Conservation (phyloP, 2,329 filamentous ascomycete species). For the Verticillium tricorpus region DNA sequence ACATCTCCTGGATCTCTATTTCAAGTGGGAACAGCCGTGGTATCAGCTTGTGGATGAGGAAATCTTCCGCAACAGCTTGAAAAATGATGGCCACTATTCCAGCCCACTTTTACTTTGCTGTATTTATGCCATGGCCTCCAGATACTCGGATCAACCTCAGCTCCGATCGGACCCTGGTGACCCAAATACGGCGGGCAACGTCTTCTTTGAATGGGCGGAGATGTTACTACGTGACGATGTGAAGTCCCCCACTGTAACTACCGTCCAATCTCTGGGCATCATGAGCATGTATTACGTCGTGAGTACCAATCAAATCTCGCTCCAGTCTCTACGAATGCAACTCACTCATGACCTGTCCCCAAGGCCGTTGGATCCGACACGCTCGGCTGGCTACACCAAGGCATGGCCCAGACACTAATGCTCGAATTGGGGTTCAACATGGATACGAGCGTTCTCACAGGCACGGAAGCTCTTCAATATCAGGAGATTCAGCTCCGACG, state of each 20-base stretch:
- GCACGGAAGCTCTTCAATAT: constrained; percentile 14
- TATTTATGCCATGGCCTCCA: constrained; percentile 27
- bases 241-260: constrained; percentile 26
- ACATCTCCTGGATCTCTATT: constrained; percentile 27
- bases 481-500: constrained; percentile 26
- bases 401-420: constrained; percentile 28
- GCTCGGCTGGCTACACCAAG: constrained; percentile 29
- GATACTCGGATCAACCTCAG: constrained; percentile 25
- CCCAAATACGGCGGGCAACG: constrained; percentile 26
- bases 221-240: constrained; percentile 15
- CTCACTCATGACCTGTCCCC: background rate
- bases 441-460: constrained; percentile 21
- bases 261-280: constrained; percentile 28
- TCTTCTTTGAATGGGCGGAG: constrained; percentile 23
- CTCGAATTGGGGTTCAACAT: constrained; percentile 33
- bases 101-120: constrained; percentile 26
- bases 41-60: constrained; percentile 27
- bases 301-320: background rate
- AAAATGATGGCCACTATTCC: constrained; percentile 20
- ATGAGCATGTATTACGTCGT: constrained; percentile 23
- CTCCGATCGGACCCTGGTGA: constrained; percentile 22
- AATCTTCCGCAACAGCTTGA: constrained; percentile 25
- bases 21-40: constrained; percentile 32
- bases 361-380: constrained; percentile 29
- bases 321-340: background rate